Percentiles rank a stretch among this genome's conserved stretches.
Conservation (phyloP, 192 early-diverging fungal species). For the Chytriomyces confervae region DNA sequence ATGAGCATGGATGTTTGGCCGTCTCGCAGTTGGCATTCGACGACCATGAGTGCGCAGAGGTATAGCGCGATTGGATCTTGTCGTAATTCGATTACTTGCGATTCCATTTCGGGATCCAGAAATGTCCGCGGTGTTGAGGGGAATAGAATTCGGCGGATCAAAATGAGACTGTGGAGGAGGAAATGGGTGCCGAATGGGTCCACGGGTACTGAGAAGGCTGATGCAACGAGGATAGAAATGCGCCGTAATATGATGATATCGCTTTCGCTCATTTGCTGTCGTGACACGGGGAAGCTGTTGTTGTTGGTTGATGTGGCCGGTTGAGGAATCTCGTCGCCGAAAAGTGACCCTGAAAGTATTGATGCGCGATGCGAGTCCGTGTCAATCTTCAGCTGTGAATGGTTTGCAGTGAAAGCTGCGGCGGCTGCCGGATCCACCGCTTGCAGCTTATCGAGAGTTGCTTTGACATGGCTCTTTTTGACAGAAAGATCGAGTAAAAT, state of each 20-base stretch:
- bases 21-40: conserved; percentile 16
- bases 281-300: not conserved
- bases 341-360: not conserved
- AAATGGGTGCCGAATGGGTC: conserved; percentile 23
- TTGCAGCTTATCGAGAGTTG: not conserved
- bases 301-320: not conserved
- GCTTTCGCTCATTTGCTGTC: not conserved
- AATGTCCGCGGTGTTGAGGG: not conserved
- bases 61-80: not conserved
- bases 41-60: conserved; percentile 8
- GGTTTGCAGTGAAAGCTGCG: not conserved
- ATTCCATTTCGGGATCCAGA: not conserved
- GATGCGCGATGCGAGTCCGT: not conserved
- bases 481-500: not conserved
- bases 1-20: conserved; percentile 3
- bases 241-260: not conserved
- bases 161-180: conserved; percentile 9
- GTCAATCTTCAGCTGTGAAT: not conserved
- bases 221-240: conserved; percentile 11
- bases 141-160: conserved; percentile 10
- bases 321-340: not conserved
- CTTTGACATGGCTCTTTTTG: conserved; percentile 4
- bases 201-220: conserved; percentile 3
- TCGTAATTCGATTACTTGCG: not conserved
- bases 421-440: conserved; percentile 1